Percentiles rank a stretch among this genome's conserved stretches.
These are phyloP conservation scores for Exophiala mesophila DNA, from an alignment of 2,329 filamentous ascomycete species.

Conservation along the genomic window DNA sequence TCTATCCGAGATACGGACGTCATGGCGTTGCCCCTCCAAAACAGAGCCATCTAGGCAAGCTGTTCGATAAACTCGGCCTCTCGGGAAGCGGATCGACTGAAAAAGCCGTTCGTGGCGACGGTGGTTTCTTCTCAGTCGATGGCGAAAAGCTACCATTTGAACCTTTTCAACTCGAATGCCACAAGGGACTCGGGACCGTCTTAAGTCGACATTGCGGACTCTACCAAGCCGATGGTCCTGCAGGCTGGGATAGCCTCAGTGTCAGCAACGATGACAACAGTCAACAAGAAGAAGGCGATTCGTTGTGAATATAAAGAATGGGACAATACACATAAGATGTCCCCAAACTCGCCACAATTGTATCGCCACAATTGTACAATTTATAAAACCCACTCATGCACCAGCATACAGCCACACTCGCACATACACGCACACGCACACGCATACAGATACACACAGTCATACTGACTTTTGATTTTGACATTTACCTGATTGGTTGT, in stretches of 20 bases:
- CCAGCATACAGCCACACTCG: no score
- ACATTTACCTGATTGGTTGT: no score
- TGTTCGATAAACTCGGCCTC: slow-evolving; percentile 7
- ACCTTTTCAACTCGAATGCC: slow-evolving; percentile 86
- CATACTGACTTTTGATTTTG: no score
- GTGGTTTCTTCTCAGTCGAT: slow-evolving; percentile 89
- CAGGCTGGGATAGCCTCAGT: slow-evolving; percentile 20
- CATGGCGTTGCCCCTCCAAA: slow-evolving; percentile 15
- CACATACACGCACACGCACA: no score
- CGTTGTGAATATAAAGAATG: not conserved
- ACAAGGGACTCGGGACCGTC: slow-evolving; percentile 76
- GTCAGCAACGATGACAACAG: slow-evolving; percentile 1
- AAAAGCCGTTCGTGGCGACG: slow-evolving; percentile 45
- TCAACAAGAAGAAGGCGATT: not conserved
- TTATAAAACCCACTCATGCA: no score
- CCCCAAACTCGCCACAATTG: no score
- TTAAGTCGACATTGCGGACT: slow-evolving; percentile 66
- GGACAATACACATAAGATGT: no score
- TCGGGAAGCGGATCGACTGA: slow-evolving; percentile 2
- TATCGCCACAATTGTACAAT: no score
- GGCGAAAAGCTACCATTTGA: slow-evolving; percentile 83
- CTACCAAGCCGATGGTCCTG: slow-evolving; percentile 55
- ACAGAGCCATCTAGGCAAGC: slow-evolving; percentile 5
- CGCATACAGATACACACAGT: no score
- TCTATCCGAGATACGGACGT: slow-evolving; percentile 58